Conservation (phyloP, 1,139 yeast genomes). For the Sugiyamaella novakii region DNA sequence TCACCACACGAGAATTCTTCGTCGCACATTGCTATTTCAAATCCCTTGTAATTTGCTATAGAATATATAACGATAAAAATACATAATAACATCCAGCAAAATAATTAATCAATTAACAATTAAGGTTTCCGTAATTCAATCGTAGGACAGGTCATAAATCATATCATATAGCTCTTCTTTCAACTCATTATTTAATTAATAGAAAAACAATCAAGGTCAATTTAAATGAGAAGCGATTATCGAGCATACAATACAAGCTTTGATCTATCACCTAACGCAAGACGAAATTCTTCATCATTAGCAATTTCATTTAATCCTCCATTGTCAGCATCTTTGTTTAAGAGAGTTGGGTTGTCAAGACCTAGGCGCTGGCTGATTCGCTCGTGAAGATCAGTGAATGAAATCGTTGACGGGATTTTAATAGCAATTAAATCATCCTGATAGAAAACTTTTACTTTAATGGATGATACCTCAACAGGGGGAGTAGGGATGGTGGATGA, state of each 20-base stretch:
- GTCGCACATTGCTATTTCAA: no score
- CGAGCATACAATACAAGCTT: constrained; percentile 44
- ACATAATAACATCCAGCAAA: no score
- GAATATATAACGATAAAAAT: no score
- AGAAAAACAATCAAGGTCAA: no score
- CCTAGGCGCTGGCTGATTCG: constrained; percentile 66
- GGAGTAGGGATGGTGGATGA: constrained; percentile 3
- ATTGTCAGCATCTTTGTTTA: constrained; percentile 35
- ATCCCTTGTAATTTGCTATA: no score
- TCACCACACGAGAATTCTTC: no score
- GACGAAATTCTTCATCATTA: constrained; percentile 38
- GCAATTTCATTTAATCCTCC: constrained; percentile 37
- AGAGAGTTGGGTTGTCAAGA: constrained; percentile 36
- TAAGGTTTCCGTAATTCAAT: no score
- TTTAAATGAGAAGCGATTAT: no score
- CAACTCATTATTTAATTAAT: no score
- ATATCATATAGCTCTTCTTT: no score
- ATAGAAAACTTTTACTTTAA: constrained; percentile 82
- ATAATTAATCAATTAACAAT: no score
- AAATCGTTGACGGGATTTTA: constrained; percentile 63
- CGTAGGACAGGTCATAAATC: no score
- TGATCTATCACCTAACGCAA: constrained; percentile 38
- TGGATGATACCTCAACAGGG: constrained; percentile 29
- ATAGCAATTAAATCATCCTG: constrained; percentile 91
- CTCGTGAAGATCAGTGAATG: constrained; percentile 61